phyloP scores from a whole-genome alignment of 441 rosid species.

The Flueggea neowawraea region DNA sequence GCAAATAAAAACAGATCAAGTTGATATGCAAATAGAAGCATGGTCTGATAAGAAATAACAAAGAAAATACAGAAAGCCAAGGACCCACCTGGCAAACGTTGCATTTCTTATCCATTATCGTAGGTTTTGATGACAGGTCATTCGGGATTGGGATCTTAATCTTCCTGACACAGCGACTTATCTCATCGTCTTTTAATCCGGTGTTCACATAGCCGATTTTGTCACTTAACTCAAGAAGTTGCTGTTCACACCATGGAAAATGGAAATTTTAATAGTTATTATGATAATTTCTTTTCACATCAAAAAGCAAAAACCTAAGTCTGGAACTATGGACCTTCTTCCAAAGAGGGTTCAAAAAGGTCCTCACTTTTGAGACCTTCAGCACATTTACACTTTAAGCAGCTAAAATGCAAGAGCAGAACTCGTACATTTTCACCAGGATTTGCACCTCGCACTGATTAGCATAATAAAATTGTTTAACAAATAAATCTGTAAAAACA shows the following conservation, averaged over 20 bases:
- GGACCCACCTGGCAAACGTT: constrained; percentile 74
- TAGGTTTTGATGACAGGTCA: constrained; percentile 26
- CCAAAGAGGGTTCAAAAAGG: too few relatives aligned
- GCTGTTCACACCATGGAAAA: constrained; percentile 39
- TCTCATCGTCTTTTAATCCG: constrained; percentile 82
- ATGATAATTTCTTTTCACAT: neutral
- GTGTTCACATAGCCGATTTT: constrained; percentile 82
- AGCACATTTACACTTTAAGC: too few relatives aligned
- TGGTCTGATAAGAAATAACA: too few relatives aligned
- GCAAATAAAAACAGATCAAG: neutral
- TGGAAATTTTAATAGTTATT: neutral
- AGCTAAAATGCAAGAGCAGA: neutral
- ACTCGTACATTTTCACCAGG: neutral
- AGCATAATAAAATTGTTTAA: too few relatives aligned
- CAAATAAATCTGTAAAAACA: neutral
- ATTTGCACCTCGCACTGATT: too few relatives aligned
- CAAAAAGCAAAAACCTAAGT: neutral
- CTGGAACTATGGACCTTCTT: too few relatives aligned
- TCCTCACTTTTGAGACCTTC: too few relatives aligned
- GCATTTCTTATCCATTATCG: constrained; percentile 63
- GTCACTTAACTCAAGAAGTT: constrained; percentile 90
- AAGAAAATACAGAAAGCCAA: neutral
- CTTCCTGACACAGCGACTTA: constrained; percentile 55
- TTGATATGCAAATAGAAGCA: too few relatives aligned
- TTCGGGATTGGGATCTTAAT: constrained; percentile 33